Evolutionary conservation across 2,329 filamentous ascomycete genomes (phyloP).

Genomic region (Grosmannia huntii): DNA sequence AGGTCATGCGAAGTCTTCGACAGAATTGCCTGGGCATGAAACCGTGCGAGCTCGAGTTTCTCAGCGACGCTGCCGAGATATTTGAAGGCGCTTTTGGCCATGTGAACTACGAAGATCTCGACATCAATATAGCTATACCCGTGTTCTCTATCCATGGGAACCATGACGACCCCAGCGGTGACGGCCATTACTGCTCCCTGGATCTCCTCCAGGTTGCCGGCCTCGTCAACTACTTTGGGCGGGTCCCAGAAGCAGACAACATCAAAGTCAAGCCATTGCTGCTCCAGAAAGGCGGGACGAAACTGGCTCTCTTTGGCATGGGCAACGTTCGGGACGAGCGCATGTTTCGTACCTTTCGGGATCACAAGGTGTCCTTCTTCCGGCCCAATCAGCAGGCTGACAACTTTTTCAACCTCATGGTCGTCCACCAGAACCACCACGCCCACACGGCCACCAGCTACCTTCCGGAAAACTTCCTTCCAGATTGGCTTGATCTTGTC

Average conservation of each 20-base stretch:
- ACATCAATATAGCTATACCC: slow-evolving; percentile 94
- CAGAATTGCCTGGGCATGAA: slow-evolving; percentile 93
- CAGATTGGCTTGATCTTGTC: slow-evolving; percentile 80
- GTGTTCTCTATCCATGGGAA: slow-evolving; percentile 98
- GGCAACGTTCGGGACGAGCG: slow-evolving; percentile 95
- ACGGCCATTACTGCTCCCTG: slow-evolving; percentile 81
- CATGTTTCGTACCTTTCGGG: slow-evolving; percentile 83
- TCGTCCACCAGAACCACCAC: slow-evolving; percentile 92
- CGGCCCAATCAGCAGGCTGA: slow-evolving; percentile 64
- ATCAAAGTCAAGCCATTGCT: slow-evolving; percentile 86
- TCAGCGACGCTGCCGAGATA: slow-evolving; percentile 84
- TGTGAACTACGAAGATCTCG: slow-evolving; percentile 94
- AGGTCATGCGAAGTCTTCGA: slow-evolving; percentile 89
- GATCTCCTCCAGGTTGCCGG: slow-evolving; percentile 86
- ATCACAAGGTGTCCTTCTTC: slow-evolving; percentile 90
- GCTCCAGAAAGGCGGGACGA: slow-evolving; percentile 85
- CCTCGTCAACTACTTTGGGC: slow-evolving; percentile 89
- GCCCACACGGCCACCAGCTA: slow-evolving; percentile 89
- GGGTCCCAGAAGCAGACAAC: slow-evolving; percentile 83
- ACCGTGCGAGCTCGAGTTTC: slow-evolving; percentile 85
- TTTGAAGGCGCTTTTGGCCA: slow-evolving; percentile 84
- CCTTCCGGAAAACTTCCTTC: slow-evolving; percentile 83
- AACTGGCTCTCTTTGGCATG: slow-evolving; percentile 83
- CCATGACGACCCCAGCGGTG: slow-evolving; percentile 95
- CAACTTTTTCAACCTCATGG: slow-evolving; percentile 94